Base-by-base conservation (phyloP, 495 filamentous ascomycete genomes). In the Immersiella caudata region DNA sequence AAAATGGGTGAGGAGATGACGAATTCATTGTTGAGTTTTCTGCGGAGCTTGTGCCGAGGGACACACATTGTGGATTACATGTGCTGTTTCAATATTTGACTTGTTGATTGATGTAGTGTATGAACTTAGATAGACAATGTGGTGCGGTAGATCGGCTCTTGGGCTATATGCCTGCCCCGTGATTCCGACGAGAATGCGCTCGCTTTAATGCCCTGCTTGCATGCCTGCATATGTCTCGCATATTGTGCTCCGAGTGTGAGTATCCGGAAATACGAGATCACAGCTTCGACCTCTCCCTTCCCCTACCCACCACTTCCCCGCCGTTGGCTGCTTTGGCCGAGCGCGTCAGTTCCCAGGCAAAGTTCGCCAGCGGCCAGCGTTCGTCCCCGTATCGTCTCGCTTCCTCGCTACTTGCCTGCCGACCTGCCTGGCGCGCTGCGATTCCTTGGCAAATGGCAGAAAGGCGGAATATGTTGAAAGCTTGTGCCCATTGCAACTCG, bases 381-480 rank as follows among this genome's bases (percentile, higher is more conserved):
- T 84, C 81, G 49, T 80, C 80, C 9, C 79, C 92, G 77, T 97
- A 92, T 50, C 89, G 85, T 60, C 79, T 83, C 20, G 95, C 95
- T 68, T 90, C 84, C 60, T 85, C 89, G 78, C 92, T 96, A 77
- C 93, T 97, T 12, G 95, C 95, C 85, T 99, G 95, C 46, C 95
- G 81, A 49, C 84, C 79, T 51, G 95, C 95, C 70, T 87, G 88
- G 63, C 95, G 83, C 52, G 94, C 94, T 36, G 92, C 92, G 74
- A 99, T 97, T 1, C 95, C 94, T 79, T 99, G 95, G 82, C 92
- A 92, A 74, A 99, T 96, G 40, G 94, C 89, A 14, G 90, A 83
- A 50, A 85, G 87, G 33, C 85, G 77, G 68, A 86, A 87, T 25
- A 87, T 82, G 68, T 81, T 82, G 72, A 88, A 89, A 6, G 86